A percentile compares a stretch with the other conserved stretches of the same genome.
phyloP scores from a whole-genome alignment of 202 grass and related monocot species.

The Setaria viridis region DNA sequence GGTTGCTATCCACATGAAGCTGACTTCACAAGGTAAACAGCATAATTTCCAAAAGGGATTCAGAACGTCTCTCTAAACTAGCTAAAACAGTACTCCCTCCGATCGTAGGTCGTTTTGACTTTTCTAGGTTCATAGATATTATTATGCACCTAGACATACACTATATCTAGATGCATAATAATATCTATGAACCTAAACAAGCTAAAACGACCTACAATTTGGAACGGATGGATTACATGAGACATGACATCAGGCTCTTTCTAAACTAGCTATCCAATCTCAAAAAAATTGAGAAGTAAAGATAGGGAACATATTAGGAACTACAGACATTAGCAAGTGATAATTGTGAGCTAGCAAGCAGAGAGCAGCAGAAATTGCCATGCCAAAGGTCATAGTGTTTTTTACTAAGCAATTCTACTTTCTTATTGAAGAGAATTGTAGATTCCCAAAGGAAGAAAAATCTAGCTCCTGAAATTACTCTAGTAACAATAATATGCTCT shows the following conservation, averaged over 20 bases:
- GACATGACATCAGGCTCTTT: conserved; percentile 24
- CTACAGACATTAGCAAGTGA: background rate
- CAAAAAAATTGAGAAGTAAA: conserved; percentile 19
- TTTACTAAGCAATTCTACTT: background rate
- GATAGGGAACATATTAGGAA: background rate
- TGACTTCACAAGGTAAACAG: background rate
- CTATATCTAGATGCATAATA: too few relatives aligned
- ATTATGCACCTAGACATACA: too few relatives aligned
- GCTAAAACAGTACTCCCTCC: too few relatives aligned
- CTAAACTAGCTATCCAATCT: conserved; percentile 36
- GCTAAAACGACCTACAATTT: background rate
- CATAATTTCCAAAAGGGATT: background rate
- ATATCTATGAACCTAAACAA: background rate
- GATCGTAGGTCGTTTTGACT: too few relatives aligned
- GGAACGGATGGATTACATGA: background rate
- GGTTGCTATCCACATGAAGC: background rate
- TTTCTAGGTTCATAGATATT: too few relatives aligned
- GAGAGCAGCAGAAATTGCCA: background rate
- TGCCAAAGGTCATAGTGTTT: background rate
- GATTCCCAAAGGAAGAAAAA: background rate
- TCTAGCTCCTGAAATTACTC: background rate
- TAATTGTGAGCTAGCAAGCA: background rate
- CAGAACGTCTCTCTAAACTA: too few relatives aligned
- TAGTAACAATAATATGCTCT: background rate
- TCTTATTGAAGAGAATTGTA: background rate